Conservation (phyloP, 768 basidiomycete species). For the Myochromella boudieri region DNA sequence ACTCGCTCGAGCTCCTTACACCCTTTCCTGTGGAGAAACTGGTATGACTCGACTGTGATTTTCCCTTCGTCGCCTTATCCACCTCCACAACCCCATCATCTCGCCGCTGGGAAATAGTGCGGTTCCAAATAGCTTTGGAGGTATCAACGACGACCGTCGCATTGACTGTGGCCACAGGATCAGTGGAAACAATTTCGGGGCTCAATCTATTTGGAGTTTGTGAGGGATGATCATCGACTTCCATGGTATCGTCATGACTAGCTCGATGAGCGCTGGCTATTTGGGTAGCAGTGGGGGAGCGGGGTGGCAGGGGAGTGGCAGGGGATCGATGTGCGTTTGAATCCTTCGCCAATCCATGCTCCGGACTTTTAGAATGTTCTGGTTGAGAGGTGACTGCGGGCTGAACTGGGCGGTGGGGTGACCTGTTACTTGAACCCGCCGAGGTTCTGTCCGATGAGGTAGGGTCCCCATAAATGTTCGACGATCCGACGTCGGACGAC, state of each 20-base stretch:
- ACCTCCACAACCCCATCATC: no score
- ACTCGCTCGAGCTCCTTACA: not conserved
- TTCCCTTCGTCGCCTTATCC: constrained; percentile 44
- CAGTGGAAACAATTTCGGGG: not conserved
- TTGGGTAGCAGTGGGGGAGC: not conserved
- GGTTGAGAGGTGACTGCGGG: no score
- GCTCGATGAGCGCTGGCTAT: not conserved
- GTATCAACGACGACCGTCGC: constrained; percentile 47
- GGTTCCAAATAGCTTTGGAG: constrained; percentile 44
- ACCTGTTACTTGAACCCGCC: no score
- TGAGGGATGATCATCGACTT: constrained; percentile 2
- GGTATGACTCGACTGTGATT: not conserved
- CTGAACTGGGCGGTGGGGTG: no score
- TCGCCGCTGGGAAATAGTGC: no score
- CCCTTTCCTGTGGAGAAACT: not conserved
- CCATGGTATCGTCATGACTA: constrained; percentile 2
- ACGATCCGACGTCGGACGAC: no score
- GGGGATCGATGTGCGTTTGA: no score
- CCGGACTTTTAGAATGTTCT: no score
- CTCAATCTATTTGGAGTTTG: not conserved
- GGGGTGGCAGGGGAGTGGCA: no score
- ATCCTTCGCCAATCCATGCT: no score
- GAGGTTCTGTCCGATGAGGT: no score
- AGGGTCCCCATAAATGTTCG: no score
- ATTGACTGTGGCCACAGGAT: not conserved